Base-by-base conservation (phyloP, 306 rosid species). In the Biancaea sappan region DNA sequence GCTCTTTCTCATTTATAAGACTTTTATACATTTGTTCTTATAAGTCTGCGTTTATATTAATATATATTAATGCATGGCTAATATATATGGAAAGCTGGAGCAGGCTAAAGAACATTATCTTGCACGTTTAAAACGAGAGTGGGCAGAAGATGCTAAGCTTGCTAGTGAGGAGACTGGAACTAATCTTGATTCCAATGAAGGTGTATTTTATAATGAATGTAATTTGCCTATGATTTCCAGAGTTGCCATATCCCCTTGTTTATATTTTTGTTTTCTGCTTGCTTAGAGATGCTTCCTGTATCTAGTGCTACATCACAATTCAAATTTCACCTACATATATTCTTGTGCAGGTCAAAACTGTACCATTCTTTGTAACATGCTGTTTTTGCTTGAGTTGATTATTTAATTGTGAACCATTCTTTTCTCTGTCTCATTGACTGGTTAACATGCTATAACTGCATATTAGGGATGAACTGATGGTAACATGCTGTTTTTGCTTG, bases 311-410 rank as follows among this genome's bases (percentile, higher is more conserved):
- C 64, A 66, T 46, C 50, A 44, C 16, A 32, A 66, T 54, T 65
- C 28, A n/a, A 28, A 44, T 51, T 67, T 71, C 10, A 69, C 53
- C 34, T 74, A 25, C 64, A 19, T 65, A 8, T 54, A 14, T 57
- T 26, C 58, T 26, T 48, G 8, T 65, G 61, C 88, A 89, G 98
- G 92, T 94, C 73, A 94, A 91, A 81, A 53, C 88, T n/a, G 57
- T 94, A 58, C 97, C 98, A 37, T 86, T 89, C 40, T 76, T 81
- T 76, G 98, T 97, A 81, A 89, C 91, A n/a, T n/a, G n/a, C n/a
- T n/a, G n/a, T n/a, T n/a, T n/a, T n/a, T n/a, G n/a, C n/a, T n/a
- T n/a, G n/a, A n/a, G n/a, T n/a, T n/a, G n/a, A n/a, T n/a, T n/a
- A n/a, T n/a, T n/a, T n/a, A n/a, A n/a, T n/a, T n/a, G n/a, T n/a